A percentile compares a stretch with the other conserved stretches of the same genome.
phyloP scores from a whole-genome alignment of 768 basidiomycete species.

The Mycena sanguinolenta region DNA sequence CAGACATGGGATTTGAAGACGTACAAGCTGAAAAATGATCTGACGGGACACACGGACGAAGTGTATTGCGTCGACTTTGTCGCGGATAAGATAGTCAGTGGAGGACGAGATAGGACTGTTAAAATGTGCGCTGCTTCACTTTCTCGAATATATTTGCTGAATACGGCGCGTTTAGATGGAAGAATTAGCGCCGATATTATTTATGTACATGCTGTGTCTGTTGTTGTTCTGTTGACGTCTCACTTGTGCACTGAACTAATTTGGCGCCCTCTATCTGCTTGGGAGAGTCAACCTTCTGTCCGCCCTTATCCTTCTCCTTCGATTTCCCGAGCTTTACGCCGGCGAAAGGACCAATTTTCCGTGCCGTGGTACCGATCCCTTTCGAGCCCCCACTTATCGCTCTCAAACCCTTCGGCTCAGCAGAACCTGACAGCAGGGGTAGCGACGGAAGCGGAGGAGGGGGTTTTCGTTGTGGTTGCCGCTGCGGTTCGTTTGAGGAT shows the following conservation, averaged over 20 bases:
- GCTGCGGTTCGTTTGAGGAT: conserved; percentile 29
- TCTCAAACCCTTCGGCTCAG: conserved; percentile 17
- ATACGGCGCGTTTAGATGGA: conserved; percentile 14
- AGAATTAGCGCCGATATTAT: conserved; percentile 14
- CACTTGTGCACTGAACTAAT: too few species aligned
- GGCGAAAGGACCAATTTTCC: conserved; percentile 43
- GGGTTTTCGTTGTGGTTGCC: conserved; percentile 18
- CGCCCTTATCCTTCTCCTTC: conserved; percentile 45
- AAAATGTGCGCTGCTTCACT: conserved; percentile 80
- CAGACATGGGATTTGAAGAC: conserved; percentile 98
- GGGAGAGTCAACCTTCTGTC: not conserved
- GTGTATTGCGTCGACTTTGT: conserved; percentile 99
- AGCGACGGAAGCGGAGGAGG: conserved; percentile 27
- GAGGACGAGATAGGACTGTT: conserved; percentile 91
- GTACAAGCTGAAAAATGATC: conserved; percentile 93
- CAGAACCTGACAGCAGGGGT: conserved; percentile 39
- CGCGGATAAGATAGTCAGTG: conserved; percentile 98
- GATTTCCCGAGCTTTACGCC: conserved; percentile 58
- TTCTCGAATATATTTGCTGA: not conserved
- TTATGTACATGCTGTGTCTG: not conserved
- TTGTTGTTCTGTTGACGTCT: too few species aligned
- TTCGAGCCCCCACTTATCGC: conserved; percentile 10
- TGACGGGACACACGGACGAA: conserved; percentile 97
- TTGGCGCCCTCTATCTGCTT: not conserved
- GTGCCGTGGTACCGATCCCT: not conserved